phyloP scores from a whole-genome alignment of 768 basidiomycete genomes.

The Pisolithus tinctorius region DNA sequence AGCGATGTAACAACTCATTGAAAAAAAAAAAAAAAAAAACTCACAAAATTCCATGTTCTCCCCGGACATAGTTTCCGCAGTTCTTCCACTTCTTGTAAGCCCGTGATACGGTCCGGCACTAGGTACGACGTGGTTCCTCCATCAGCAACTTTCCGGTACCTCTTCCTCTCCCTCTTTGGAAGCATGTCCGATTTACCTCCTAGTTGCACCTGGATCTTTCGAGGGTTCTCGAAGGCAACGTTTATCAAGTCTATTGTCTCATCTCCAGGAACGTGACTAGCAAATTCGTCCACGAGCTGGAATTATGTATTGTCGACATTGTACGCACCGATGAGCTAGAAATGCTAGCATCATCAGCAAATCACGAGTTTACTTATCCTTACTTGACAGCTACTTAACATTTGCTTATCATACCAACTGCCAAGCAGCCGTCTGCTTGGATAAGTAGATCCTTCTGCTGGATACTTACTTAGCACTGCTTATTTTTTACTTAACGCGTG shows the following conservation, averaged over 20 bases:
- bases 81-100: slow-evolving; percentile 72
- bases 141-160: slow-evolving; percentile 11
- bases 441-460: too few relatives aligned
- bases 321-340: slow-evolving; percentile 64
- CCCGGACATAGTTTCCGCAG: slow-evolving; percentile 66
- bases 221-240: slow-evolving; percentile 94
- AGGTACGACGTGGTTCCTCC: slow-evolving; percentile 40
- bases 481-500: too few relatives aligned
- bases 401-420: too few relatives aligned
- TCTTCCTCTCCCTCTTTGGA: slow-evolving; percentile 39
- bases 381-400: too few relatives aligned
- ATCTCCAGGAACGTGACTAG: slow-evolving; percentile 60
- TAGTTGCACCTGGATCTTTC: slow-evolving; percentile 49
- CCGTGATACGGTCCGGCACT: slow-evolving; percentile 87
- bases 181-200: slow-evolving; percentile 41
- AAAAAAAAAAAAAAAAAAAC: slow-evolving; percentile 21
- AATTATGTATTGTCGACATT: neutral
- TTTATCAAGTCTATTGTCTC: slow-evolving; percentile 92
- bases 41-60: slow-evolving; percentile 86
- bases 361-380: too few relatives aligned
- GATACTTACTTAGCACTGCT: too few relatives aligned
- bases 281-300: neutral
- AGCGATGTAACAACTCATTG: neutral
- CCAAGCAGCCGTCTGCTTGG: too few relatives aligned
- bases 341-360: slow-evolving; percentile 49